phyloP scores from a whole-genome alignment of 192 early-diverging fungal genomes.

The Podila horticola region DNA sequence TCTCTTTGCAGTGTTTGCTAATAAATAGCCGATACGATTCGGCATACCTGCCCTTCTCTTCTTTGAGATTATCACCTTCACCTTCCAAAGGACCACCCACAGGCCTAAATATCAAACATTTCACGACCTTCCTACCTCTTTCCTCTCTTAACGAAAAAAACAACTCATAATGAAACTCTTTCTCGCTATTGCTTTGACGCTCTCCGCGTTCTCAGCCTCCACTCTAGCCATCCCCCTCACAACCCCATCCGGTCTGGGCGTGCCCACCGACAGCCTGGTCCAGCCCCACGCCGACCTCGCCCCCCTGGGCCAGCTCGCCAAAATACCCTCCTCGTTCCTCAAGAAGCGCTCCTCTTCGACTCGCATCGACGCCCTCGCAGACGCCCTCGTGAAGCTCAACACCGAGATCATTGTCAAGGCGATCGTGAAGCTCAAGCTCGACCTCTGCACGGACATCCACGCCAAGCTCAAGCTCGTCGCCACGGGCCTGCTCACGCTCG shows the following conservation, averaged over 20 bases:
- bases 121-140: background rate
- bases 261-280: slow-evolving; percentile 19
- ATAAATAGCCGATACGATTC: too few relatives aligned
- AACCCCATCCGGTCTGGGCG: background rate
- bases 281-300: slow-evolving; percentile 6
- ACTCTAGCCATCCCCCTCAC: background rate
- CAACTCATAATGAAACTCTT: slow-evolving; percentile 10
- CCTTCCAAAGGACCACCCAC: background rate
- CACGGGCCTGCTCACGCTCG: background rate
- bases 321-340: background rate
- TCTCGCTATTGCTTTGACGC: background rate
- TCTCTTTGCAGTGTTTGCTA: too few relatives aligned
- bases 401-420: too few relatives aligned
- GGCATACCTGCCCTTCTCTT: too few relatives aligned
- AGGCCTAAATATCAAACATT: background rate
- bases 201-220: background rate
- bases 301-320: background rate
- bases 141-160: background rate
- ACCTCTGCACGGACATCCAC: slow-evolving; percentile 23
- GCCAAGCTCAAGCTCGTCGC: slow-evolving; percentile 12
- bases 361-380: too few relatives aligned
- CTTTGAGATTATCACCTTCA: too few relatives aligned
- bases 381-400: too few relatives aligned
- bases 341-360: background rate
- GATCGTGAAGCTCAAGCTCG: background rate